These are phyloP conservation scores for Logfia minima DNA, from an alignment of 129 eudicot species.

Conservation along the genomic window DNA sequence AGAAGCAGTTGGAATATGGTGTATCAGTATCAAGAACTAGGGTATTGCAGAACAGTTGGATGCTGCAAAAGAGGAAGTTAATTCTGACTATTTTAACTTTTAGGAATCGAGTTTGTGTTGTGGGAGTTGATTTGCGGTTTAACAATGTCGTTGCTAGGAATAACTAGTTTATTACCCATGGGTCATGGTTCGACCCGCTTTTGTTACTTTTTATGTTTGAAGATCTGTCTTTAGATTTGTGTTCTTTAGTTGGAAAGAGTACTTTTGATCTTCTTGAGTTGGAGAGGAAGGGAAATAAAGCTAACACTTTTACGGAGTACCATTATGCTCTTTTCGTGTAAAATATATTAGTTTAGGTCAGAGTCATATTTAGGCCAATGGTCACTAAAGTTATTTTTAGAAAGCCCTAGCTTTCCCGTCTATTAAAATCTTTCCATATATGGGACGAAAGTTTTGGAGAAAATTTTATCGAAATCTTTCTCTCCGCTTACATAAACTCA, in stretches of 20 bases:
- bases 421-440: background rate
- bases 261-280: background rate
- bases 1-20: background rate
- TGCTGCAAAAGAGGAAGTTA: background rate
- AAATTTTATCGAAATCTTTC: background rate
- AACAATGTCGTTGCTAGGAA: background rate
- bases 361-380: background rate
- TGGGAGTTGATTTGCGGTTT: background rate
- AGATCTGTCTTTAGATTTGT: background rate
- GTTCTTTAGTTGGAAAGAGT: background rate
- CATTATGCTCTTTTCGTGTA: background rate
- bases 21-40: slow-evolving; percentile 2
- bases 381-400: background rate
- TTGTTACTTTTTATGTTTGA: background rate
- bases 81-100: background rate
- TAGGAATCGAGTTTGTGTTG: background rate
- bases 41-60: background rate
- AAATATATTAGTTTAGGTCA: background rate
- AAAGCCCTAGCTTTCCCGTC: slow-evolving; percentile 3
- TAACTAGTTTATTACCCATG: background rate
- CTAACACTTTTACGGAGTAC: background rate
- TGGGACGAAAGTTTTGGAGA: background rate
- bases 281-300: background rate
- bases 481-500: background rate
- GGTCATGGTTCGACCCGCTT: background rate